Percentiles rank a stretch among this genome's conserved stretches.
Evolutionary conservation across 441 rosid genomes (phyloP).

Genomic region (Manihot esculenta): DNA sequence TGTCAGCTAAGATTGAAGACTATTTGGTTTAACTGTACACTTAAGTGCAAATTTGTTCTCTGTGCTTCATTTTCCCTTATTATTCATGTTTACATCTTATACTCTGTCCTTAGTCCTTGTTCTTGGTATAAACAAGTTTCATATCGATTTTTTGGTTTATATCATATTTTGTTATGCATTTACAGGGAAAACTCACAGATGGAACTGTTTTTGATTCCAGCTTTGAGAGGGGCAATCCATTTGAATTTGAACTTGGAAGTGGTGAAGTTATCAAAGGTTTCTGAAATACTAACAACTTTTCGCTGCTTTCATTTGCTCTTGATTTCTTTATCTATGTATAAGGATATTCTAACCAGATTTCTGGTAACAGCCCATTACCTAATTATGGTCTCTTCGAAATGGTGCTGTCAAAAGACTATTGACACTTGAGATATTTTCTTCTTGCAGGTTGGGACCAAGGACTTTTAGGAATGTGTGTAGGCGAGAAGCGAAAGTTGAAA

Average conservation of each 20-base stretch:
- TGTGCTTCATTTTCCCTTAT: too few relatives aligned
- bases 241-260: constrained; percentile 84
- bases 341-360: neutral
- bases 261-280: constrained; percentile 94
- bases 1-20: neutral
- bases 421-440: neutral
- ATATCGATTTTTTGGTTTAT: constrained; percentile 3
- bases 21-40: neutral
- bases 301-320: neutral
- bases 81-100: too few relatives aligned
- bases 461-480: constrained; percentile 75
- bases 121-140: neutral
- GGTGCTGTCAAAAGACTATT: neutral
- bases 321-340: neutral
- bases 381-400: neutral
- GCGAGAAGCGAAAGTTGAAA: constrained; percentile 90
- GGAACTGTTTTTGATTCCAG: constrained; percentile 93
- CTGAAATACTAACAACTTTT: neutral
- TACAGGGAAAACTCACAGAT: constrained; percentile 88
- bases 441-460: constrained; percentile 97
- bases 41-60: too few relatives aligned
- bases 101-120: neutral
- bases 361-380: neutral
- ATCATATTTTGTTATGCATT: neutral
- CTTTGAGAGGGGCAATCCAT: constrained; percentile 91